phyloP scores from a whole-genome alignment of 2,329 filamentous ascomycete genomes.

The Fusarium cicatricum region DNA sequence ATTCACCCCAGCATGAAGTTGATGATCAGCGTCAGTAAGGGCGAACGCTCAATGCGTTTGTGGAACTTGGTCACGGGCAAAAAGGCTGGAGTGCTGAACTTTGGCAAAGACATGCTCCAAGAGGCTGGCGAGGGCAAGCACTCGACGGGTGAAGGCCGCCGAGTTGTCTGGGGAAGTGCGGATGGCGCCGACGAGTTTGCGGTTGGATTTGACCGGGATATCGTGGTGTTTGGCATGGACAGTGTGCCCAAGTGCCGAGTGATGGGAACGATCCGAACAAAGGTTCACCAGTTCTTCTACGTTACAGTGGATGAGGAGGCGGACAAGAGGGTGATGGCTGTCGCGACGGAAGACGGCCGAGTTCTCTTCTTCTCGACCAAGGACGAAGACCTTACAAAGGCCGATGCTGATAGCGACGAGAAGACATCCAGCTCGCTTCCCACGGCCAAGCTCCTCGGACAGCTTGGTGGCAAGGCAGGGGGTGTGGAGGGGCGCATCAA shows the following conservation, averaged over 20 bases:
- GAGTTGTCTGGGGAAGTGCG: constrained; percentile 79
- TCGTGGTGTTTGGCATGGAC: constrained; percentile 87
- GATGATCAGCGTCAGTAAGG: constrained; percentile 91
- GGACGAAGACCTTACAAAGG: constrained; percentile 53
- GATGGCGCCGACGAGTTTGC: constrained; percentile 83
- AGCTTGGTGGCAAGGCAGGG: constrained; percentile 77
- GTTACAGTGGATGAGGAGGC: constrained; percentile 59
- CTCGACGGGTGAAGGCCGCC: constrained; percentile 81
- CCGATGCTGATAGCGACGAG: constrained; percentile 43
- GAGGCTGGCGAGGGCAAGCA: constrained; percentile 80
- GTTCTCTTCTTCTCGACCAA: constrained; percentile 83
- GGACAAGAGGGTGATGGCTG: constrained; percentile 65
- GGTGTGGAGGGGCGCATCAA: constrained; percentile 81
- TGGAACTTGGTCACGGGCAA: constrained; percentile 98
- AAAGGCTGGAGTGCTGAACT: constrained; percentile 92
- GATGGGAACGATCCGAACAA: constrained; percentile 72
- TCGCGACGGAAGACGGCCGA: constrained; percentile 90
- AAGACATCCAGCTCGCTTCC: constrained; percentile 51
- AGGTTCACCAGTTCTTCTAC: constrained; percentile 85
- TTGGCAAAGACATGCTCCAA: constrained; percentile 74
- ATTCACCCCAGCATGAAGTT: constrained; percentile 97
- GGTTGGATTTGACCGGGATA: constrained; percentile 86
- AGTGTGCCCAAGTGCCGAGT: constrained; percentile 81
- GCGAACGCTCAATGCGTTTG: constrained; percentile 88
- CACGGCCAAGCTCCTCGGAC: constrained; percentile 73